Percentiles rank a stretch among this genome's conserved stretches.
phyloP scores from a whole-genome alignment of 2,329 filamentous ascomycete genomes.

The Amphichorda felina region DNA sequence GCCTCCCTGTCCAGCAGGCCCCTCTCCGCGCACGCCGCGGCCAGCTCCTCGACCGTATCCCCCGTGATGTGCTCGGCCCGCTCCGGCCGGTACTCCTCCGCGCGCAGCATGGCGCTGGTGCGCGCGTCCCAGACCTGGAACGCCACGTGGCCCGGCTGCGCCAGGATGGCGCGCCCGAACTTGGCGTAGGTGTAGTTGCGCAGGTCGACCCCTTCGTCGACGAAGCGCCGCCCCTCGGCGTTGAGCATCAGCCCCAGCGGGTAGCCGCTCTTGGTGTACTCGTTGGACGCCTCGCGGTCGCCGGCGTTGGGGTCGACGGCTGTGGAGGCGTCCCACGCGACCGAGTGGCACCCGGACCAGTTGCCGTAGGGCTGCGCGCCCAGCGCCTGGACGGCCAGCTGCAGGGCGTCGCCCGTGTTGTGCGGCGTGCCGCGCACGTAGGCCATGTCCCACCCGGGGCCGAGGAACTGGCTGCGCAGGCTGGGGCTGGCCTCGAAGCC shows the following conservation, averaged over 20 bases:
- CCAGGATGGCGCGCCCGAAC: conserved; percentile 49
- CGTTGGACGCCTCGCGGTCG: conserved; percentile 47
- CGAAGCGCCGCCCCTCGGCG: conserved; percentile 43
- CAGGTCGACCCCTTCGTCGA: conserved; percentile 54
- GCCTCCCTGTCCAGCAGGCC: conserved; percentile 31
- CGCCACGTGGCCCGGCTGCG: conserved; percentile 43
- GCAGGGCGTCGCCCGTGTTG: conserved; percentile 48
- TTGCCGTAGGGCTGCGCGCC: conserved; percentile 41
- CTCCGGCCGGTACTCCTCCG: conserved; percentile 51
- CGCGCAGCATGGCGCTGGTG: conserved; percentile 37
- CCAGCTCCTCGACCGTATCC: conserved; percentile 40
- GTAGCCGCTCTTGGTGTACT: conserved; percentile 59
- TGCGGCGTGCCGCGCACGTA: conserved; percentile 51
- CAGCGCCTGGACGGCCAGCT: conserved; percentile 37
- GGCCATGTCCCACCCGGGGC: conserved; percentile 51
- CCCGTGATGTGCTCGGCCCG: conserved; percentile 41
- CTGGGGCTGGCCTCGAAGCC: conserved; percentile 51
- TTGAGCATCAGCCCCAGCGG: conserved; percentile 57
- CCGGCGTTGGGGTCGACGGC: conserved; percentile 31
- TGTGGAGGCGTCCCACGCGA: conserved; percentile 54
- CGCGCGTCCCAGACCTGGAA: conserved; percentile 55
- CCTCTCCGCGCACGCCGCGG: conserved; percentile 28
- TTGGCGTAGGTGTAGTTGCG: conserved; percentile 58
- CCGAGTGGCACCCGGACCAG: conserved; percentile 54
- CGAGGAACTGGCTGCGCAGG: conserved; percentile 40